Evolutionary conservation across 176 grass and related monocot species (phyloP).

Genomic region (Carex scoparia): DNA sequence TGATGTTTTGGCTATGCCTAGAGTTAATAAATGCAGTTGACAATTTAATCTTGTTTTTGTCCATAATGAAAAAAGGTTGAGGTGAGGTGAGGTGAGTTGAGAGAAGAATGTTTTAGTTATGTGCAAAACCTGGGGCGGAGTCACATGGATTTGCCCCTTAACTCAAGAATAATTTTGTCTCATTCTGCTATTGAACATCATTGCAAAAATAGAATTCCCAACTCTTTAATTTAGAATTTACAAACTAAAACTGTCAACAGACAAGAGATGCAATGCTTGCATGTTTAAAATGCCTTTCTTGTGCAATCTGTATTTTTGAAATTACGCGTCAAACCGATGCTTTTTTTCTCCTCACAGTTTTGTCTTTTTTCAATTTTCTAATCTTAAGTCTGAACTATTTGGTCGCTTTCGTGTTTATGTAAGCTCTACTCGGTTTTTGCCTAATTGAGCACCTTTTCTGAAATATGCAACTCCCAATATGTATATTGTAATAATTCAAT

Average conservation of each 20-base stretch:
- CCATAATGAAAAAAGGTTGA: background rate
- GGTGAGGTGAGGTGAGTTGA: background rate
- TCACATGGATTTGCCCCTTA: no score
- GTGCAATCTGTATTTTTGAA: slow-evolving; percentile 6
- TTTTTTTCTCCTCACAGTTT: background rate
- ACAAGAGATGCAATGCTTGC: slow-evolving; percentile 19
- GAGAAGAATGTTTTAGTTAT: background rate
- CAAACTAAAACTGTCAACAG: background rate
- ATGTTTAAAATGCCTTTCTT: background rate
- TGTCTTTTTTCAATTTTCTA: background rate
- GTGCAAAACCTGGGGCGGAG: background rate
- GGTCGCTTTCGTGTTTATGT: background rate
- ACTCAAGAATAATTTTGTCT: no score
- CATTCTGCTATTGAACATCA: no score
- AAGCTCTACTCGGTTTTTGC: background rate
- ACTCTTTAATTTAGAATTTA: background rate
- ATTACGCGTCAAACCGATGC: background rate
- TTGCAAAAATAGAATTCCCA: background rate
- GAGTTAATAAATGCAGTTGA: slow-evolving; percentile 5
- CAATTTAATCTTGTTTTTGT: background rate
- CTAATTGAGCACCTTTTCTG: background rate
- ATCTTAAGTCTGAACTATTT: background rate
- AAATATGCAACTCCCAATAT: background rate
- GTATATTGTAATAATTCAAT: background rate
- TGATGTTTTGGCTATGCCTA: background rate